Evolutionary conservation across 2,329 filamentous ascomycete species (phyloP), one percentile per base, ranked within the genome.

Genomic region (Colletotrichum destructivum): DNA sequence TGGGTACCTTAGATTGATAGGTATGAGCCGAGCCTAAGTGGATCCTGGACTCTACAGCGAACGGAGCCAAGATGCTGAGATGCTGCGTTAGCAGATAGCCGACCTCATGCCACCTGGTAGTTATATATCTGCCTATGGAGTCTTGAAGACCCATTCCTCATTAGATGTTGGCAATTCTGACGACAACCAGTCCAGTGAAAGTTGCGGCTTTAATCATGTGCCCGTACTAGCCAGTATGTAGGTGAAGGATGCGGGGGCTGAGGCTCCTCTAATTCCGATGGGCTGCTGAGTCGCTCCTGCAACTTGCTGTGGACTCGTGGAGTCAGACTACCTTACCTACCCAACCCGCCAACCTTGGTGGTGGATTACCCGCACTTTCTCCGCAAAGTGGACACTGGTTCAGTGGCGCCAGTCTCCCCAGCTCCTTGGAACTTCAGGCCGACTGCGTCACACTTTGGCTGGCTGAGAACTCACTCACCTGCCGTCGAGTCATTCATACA

Each of bases 291-390:
- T 35, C 15, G 46, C 38, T 65, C 31, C 4, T 26, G 13, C 18
- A 46, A 16, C 31, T 13, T 31, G 11, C 31, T 23, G 51, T 49
- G 54, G 55, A 35, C 56, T 61, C 55, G 57, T 60, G 67, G 62
- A 55, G 67, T 70, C 38, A 51, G 31, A 38, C 31, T 18, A 21
- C n/a, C 2, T 47, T 38, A n/a, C 7, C 5, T 12, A 35, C 12
- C 21, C 3, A 21, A 56, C 31, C 23, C n/a, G 40, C 21, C 51
- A 44, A 15, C 6, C 35, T 47, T 54, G 44, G 26, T 9, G 21
- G 59, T 63, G 35, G 44, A 56, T 47, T 55, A 64, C 65, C 69
- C 69, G 66, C 47, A 69, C 65, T 69, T 72, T 69, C 69, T 69
- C 69, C 69, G 65, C 69, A 69, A 16, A 60, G 65, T 69, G n/a